A percentile compares a stretch with the other conserved stretches of the same genome.
Conservation (phyloP, 1,284 basidiomycete genomes). For the Gomphus bonarii region DNA sequence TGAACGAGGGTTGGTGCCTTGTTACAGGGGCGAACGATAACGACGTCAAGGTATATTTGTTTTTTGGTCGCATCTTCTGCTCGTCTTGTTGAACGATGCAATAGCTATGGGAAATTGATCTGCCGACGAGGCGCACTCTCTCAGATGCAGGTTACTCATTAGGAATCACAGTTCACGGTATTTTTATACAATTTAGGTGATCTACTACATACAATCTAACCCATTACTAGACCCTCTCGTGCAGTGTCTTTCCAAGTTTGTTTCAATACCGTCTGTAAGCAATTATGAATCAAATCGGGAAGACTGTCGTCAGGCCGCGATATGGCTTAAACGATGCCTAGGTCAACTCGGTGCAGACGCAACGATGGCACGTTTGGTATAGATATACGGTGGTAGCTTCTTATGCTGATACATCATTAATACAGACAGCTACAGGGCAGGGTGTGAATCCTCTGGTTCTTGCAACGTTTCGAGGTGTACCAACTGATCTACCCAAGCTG, state of each 20-base stretch:
- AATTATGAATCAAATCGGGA: slow-evolving; percentile 61
- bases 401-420: not conserved
- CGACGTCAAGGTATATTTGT: slow-evolving; percentile 55
- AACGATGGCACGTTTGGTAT: slow-evolving; percentile 42
- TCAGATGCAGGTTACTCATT: slow-evolving; percentile 1
- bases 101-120: slow-evolving; percentile 46
- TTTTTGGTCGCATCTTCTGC: not conserved
- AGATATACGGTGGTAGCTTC: not conserved
- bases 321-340: slow-evolving; percentile 83
- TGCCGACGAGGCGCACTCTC: slow-evolving; percentile 20
- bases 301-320: slow-evolving; percentile 86
- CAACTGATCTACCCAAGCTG: slow-evolving; percentile 38
- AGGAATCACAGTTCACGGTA: slow-evolving; percentile 8
- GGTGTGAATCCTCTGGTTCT: slow-evolving; percentile 75
- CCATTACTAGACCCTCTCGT: slow-evolving; percentile 39
- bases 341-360: slow-evolving; percentile 78
- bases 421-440: slow-evolving; percentile 54
- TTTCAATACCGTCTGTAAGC: slow-evolving; percentile 82
- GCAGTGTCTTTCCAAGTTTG: slow-evolving; percentile 75
- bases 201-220: not conserved
- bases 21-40: slow-evolving; percentile 83
- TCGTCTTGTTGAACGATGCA: not conserved
- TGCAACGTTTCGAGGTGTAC: slow-evolving; percentile 68
- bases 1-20: slow-evolving; percentile 33
- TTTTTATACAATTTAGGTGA: not conserved